Evolutionary conservation across 371 early-diverging fungal species (phyloP).

Genomic region (Smittium mucronatum): DNA sequence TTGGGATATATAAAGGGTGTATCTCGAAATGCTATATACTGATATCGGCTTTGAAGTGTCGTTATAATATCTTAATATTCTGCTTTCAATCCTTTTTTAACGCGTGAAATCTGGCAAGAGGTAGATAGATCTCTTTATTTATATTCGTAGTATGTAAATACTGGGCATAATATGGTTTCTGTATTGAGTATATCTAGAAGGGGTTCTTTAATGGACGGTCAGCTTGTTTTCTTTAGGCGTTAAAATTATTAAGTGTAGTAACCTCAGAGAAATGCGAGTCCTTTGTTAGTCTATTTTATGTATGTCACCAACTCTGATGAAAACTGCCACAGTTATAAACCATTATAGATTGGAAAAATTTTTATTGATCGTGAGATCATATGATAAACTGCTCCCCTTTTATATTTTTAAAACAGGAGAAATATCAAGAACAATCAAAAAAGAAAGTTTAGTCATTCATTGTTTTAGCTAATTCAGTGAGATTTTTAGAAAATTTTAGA

Average conservation of each 20-base stretch:
- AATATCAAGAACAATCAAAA: neutral
- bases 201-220: neutral
- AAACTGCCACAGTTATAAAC: neutral
- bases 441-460: neutral
- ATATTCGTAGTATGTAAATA: neutral
- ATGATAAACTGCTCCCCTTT: neutral
- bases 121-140: neutral
- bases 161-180: neutral
- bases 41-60: neutral
- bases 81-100: neutral
- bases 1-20: neutral
- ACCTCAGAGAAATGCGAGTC: neutral
- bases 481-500: neutral
- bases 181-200: neutral
- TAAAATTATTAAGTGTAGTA: neutral
- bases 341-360: neutral
- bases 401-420: neutral
- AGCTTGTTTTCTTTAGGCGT: neutral
- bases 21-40: neutral
- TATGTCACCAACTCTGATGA: neutral
- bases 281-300: neutral
- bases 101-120: neutral
- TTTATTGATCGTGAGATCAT: neutral
- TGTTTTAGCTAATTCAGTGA: neutral
- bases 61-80: neutral